These are phyloP conservation scores for Huntiella abstrusa DNA, from an alignment of 2,329 filamentous ascomycete genomes.

Conservation along the genomic window DNA sequence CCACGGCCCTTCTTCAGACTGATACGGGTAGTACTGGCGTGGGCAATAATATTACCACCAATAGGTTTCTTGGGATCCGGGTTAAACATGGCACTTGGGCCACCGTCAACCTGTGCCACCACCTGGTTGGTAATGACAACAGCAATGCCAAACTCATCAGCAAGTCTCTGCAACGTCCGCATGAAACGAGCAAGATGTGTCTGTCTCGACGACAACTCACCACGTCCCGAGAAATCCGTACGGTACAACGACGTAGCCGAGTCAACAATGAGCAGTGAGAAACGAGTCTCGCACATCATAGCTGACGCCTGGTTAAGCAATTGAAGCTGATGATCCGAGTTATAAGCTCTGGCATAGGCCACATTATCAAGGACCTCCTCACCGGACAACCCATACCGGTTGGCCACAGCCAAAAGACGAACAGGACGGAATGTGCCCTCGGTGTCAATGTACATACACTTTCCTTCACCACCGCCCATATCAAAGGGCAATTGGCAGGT, in stretches of 20 bases:
- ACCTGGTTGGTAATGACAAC: conserved; percentile 99
- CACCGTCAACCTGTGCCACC: conserved; percentile 92
- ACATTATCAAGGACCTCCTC: conserved; percentile 98
- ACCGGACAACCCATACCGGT: conserved; percentile 81
- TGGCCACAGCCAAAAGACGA: conserved; percentile 74
- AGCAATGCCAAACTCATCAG: conserved; percentile 79
- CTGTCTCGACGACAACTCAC: conserved; percentile 86
- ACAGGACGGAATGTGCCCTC: conserved; percentile 95
- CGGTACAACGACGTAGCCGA: conserved; percentile 89
- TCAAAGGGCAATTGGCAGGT: conserved; percentile 96
- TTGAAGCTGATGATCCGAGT: conserved; percentile 93
- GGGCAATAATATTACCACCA: conserved; percentile 95
- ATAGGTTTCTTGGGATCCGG: conserved; percentile 98
- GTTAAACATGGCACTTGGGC: conserved; percentile 95
- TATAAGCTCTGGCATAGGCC: conserved; percentile 93
- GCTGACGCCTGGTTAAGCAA: conserved; percentile 84
- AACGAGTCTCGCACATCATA: conserved; percentile 99
- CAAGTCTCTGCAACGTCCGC: conserved; percentile 61
- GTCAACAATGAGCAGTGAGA: conserved; percentile 88
- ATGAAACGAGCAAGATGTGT: conserved; percentile 78
- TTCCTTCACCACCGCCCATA: conserved; percentile 96
- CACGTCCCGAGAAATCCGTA: conserved; percentile 91
- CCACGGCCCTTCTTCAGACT: conserved; percentile 89
- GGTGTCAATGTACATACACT: conserved; percentile 96
- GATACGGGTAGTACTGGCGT: conserved; percentile 85